Evolutionary conservation across 441 rosid genomes (phyloP).

Genomic region (Gossypium gossypioides): DNA sequence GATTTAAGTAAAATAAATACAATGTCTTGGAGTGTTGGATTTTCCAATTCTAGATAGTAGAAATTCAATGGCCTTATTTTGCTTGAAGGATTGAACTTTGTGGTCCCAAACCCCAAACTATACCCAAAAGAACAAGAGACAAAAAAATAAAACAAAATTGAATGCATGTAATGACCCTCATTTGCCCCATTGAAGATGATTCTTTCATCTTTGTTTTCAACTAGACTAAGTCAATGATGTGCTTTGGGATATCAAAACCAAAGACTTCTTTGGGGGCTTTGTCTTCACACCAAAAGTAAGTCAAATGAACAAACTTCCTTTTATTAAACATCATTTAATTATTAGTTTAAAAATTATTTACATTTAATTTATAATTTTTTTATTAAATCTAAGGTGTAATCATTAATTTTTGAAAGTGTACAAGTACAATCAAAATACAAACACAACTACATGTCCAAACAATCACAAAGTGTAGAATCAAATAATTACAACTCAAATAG

Average conservation of each 20-base stretch:
- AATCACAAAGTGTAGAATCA: too few species aligned
- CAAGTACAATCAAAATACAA: too few species aligned
- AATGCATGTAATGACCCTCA: background rate
- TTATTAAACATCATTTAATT: background rate
- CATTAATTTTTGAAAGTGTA: too few species aligned
- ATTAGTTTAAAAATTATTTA: background rate
- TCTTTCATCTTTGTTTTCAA: background rate
- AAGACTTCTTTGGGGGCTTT: background rate
- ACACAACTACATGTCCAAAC: too few species aligned
- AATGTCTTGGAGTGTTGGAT: conserved; percentile 1
- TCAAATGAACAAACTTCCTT: background rate
- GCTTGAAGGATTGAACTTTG: background rate
- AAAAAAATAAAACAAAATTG: background rate
- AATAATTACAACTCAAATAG: too few species aligned
- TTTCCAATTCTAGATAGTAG: background rate
- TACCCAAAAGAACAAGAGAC: background rate
- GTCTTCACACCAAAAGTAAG: background rate
- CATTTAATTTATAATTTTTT: too few species aligned
- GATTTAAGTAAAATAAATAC: background rate
- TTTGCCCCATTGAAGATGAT: background rate
- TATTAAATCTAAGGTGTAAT: too few species aligned
- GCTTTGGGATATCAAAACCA: background rate
- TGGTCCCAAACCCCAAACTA: conserved; percentile 1
- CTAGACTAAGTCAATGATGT: conserved; percentile 9
- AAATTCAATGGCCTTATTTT: background rate